Percentiles rank a stretch among this genome's conserved stretches.
These are phyloP conservation scores for Lotmaria passim DNA, from an alignment of 208 protist species.

Conservation along the genomic window DNA sequence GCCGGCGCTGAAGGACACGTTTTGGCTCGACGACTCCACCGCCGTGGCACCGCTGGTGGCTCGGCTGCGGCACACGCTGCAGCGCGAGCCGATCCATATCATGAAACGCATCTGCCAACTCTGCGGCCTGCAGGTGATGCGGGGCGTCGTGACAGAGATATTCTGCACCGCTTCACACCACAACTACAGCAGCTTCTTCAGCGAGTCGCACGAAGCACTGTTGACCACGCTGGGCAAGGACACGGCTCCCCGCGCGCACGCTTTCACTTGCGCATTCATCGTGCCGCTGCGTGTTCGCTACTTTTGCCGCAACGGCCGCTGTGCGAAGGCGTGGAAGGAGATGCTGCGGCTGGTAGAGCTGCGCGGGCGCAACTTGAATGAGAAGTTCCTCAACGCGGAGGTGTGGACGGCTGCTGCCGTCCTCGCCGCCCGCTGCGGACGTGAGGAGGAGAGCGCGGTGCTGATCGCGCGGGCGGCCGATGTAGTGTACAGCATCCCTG, in stretches of 20 bases:
- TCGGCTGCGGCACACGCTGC: constrained; percentile 33
- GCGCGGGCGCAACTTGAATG: constrained; percentile 11
- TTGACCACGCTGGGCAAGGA: constrained; percentile 24
- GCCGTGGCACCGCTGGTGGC: constrained; percentile 6
- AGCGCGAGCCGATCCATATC: constrained; percentile 22
- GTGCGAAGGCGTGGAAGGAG: constrained; percentile 23
- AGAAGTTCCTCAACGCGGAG: constrained; percentile 30
- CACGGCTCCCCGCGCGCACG: not conserved
- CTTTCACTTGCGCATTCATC: constrained; percentile 25
- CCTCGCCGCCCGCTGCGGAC: constrained; percentile 20
- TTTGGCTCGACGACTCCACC: constrained; percentile 33
- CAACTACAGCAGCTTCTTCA: constrained; percentile 42
- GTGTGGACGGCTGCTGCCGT: constrained; percentile 32
- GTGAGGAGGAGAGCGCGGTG: constrained; percentile 7
- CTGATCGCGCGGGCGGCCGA: constrained; percentile 31
- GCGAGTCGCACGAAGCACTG: constrained; percentile 24
- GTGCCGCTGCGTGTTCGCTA: constrained; percentile 31
- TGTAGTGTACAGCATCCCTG: constrained; percentile 34
- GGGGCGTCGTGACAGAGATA: constrained; percentile 40
- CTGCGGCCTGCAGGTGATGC: constrained; percentile 41
- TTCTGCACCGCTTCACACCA: constrained; percentile 39
- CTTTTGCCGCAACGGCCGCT: constrained; percentile 25
- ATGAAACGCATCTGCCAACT: constrained; percentile 56
- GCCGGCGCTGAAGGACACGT: constrained; percentile 41
- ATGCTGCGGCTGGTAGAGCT: constrained; percentile 20